Percentiles rank a stretch among this genome's conserved stretches.
Conservation (phyloP, 176 grass and related monocot species). For the Microstegium vimineum region DNA sequence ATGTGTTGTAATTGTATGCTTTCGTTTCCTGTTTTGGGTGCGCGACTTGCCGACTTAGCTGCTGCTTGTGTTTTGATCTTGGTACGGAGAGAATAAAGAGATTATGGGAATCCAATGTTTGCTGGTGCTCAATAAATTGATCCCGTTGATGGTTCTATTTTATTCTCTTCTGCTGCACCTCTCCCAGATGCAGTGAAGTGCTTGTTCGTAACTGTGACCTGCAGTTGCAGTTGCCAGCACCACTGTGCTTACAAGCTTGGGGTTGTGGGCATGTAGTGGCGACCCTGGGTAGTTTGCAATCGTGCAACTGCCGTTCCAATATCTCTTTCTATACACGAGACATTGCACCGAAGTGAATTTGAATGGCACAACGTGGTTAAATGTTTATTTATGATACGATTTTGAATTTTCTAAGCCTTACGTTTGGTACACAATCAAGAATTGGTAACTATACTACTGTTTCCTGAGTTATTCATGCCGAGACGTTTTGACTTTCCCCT, state of each 20-base stretch:
- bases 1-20: slow-evolving; percentile 29
- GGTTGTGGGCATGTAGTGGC: too few relatives aligned
- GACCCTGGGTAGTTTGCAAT: too few relatives aligned
- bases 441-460: not conserved
- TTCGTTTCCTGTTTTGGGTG: slow-evolving; percentile 29
- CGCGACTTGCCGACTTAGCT: slow-evolving; percentile 4
- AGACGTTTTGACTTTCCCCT: too few relatives aligned
- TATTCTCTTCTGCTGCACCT: not conserved
- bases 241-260: too few relatives aligned
- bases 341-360: too few relatives aligned
- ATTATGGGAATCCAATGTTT: not conserved
- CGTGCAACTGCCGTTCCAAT: too few relatives aligned
- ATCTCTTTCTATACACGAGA: too few relatives aligned
- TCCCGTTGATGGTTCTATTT: not conserved
- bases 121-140: not conserved
- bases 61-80: slow-evolving; percentile 34
- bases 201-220: not conserved
- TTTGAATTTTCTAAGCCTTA: not conserved
- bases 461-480: too few relatives aligned
- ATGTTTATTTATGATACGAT: too few relatives aligned
- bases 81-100: slow-evolving; percentile 29
- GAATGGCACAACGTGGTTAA: too few relatives aligned
- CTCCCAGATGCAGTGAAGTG: not conserved
- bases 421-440: not conserved
- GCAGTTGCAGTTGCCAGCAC: too few relatives aligned